Evolutionary conservation across 331 rosid species (phyloP).

Genomic region (Telfairia occidentalis): DNA sequence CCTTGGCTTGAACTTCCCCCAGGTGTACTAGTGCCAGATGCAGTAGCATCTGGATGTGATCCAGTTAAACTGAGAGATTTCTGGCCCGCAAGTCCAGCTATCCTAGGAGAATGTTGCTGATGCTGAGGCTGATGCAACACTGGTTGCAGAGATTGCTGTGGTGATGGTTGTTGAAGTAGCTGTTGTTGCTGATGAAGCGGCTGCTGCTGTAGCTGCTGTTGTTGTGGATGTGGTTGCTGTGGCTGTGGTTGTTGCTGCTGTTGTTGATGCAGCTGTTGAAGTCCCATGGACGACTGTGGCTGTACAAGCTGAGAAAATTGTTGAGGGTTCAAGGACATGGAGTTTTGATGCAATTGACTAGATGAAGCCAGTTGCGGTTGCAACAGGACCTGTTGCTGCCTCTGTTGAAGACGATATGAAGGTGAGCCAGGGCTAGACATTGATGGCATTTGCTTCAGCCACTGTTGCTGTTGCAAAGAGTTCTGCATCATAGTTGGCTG

Average conservation of each 20-base stretch:
- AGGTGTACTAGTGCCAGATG: conserved; percentile 90
- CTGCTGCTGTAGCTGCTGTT: conserved; percentile 53
- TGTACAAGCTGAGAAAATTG: conserved; percentile 77
- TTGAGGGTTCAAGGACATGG: conserved; percentile 47
- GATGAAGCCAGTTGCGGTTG: conserved; percentile 85
- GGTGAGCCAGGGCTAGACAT: conserved; percentile 64
- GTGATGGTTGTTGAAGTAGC: conserved; percentile 43
- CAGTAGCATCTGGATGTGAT: conserved; percentile 97
- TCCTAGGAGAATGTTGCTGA: conserved; percentile 79
- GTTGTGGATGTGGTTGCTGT: conserved; percentile 27
- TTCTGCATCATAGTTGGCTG: conserved; percentile 58
- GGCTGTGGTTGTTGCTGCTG: conserved; percentile 27
- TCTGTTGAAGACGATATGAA: conserved; percentile 50
- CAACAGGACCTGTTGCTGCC: conserved; percentile 42
- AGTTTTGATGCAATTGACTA: conserved; percentile 50
- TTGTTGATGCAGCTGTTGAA: conserved; percentile 54
- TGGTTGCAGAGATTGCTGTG: conserved; percentile 15
- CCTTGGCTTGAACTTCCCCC: conserved; percentile 99
- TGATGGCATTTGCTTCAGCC: conserved; percentile 79
- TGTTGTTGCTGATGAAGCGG: conserved; percentile 43
- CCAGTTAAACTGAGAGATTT: conserved; percentile 93
- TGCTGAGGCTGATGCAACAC: conserved; percentile 23
- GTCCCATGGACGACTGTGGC: conserved; percentile 61
- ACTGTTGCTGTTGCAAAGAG: conserved; percentile 68
- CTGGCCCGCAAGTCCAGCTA: conserved; percentile 70